Base-by-base conservation (phyloP, 1,284 basidiomycete genomes). In the Lentinula novae-zelandiae region DNA sequence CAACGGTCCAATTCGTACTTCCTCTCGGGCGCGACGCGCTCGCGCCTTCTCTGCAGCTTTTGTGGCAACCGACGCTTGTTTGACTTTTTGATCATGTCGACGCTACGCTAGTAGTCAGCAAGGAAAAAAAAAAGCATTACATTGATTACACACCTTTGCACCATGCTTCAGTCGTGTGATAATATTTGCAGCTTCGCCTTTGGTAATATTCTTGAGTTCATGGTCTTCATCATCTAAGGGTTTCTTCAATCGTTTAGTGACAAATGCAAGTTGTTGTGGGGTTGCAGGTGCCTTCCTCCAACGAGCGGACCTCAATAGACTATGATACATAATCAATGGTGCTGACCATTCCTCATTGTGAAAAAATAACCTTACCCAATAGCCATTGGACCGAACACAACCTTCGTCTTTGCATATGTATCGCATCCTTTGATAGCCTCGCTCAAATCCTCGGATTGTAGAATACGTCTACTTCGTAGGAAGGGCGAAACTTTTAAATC, bases 141-240 rank as follows among this genome's bases (percentile, higher is more conserved):
- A 7, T 46, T 8, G 52, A 59, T 34, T 39, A 44, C 74, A 34
- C 68, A 89, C 90, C 75, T 83, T 76, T 39, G 88, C 89, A 22
- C 92, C 93, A 68, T 94, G 87, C 69, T 84, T 90, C 62, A 92
- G 63, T 9, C 91, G 83, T 22, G 86, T 86, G 62, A 95, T 89
- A 46, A 94, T 83, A 64, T 87, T 86, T 0, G 86, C 87, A 34
- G 92, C 91, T 64, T 90, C 81, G 0, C 93, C 92, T 72, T 90
- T 93, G 2, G 82, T 92, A 67, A 95, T 68, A 0, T 63, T 71
- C 53, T 69, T 70, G 15, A 86, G 69, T 44, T 70, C 70, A 13
- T 34, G 31, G 22, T 77, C 70, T n/a, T 57, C 40, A 8, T 50
- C 53, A 27, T 51, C 56, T 5, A 39, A 49, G 22, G 27, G 20